These are phyloP conservation scores for Albophoma yamanashiensis DNA, from an alignment of 2,329 filamentous ascomycete species.

Conservation along the genomic window DNA sequence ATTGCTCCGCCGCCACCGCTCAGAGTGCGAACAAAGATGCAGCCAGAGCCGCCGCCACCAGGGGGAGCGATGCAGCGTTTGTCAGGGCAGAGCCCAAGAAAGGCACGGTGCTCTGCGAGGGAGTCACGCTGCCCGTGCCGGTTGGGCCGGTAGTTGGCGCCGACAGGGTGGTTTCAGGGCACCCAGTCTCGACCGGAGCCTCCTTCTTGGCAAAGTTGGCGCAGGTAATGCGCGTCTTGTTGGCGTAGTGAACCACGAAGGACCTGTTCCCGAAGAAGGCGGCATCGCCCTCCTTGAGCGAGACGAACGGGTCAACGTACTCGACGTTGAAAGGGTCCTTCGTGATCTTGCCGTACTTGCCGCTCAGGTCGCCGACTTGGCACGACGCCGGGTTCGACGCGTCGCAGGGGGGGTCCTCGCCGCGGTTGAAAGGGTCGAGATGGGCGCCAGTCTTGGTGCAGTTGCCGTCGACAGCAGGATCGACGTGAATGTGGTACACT, in stretches of 20 bases:
- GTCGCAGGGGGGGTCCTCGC: conserved; percentile 53
- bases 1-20: neutral
- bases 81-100: neutral
- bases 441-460: conserved; percentile 59
- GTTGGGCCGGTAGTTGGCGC: neutral
- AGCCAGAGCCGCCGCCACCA: neutral
- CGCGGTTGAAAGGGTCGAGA: conserved; percentile 59
- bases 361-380: conserved; percentile 66
- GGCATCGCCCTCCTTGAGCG: conserved; percentile 36
- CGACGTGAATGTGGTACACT: conserved; percentile 66
- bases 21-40: neutral
- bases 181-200: neutral
- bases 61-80: neutral
- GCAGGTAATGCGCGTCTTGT: conserved; percentile 54
- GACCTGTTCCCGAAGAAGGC: conserved; percentile 56
- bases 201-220: conserved; percentile 42
- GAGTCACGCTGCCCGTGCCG: neutral
- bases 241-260: conserved; percentile 52
- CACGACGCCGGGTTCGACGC: conserved; percentile 47
- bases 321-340: conserved; percentile 34
- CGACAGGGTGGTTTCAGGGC: neutral
- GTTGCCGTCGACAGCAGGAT: conserved; percentile 54
- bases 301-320: conserved; percentile 49
- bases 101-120: neutral
- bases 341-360: conserved; percentile 58